Percentiles rank a stretch among this genome's conserved stretches.
Evolutionary conservation across 2,329 filamentous ascomycete genomes (phyloP).

Genomic region (Kalaharituber pfeilii): DNA sequence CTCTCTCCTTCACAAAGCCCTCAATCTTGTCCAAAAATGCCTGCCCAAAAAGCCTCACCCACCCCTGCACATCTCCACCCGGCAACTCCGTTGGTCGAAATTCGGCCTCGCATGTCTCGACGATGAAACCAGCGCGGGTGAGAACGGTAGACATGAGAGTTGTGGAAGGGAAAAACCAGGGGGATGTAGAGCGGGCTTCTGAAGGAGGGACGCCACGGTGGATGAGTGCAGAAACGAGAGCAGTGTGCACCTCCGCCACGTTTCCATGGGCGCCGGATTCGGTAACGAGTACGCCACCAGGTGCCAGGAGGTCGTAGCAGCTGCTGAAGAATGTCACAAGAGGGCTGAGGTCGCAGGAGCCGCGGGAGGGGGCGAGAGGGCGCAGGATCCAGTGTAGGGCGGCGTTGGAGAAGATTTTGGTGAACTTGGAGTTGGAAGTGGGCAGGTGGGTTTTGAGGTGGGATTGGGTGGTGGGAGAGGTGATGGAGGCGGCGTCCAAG

Average conservation of each 20-base stretch:
- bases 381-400: slow-evolving; percentile 30
- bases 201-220: slow-evolving; percentile 7
- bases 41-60: slow-evolving; percentile 21
- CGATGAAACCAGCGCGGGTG: slow-evolving; percentile 16
- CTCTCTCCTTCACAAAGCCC: slow-evolving; percentile 4
- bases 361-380: background rate
- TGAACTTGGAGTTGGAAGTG: slow-evolving; percentile 21
- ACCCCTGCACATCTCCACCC: slow-evolving; percentile 18
- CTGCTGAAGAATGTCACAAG: slow-evolving; percentile 4
- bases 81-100: slow-evolving; percentile 19
- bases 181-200: slow-evolving; percentile 8
- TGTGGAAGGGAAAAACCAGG: slow-evolving; percentile 19
- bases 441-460: background rate
- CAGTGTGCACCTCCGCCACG: slow-evolving; percentile 17
- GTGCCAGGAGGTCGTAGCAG: slow-evolving; percentile 5
- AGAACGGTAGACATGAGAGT: slow-evolving; percentile 9
- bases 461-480: slow-evolving; percentile 12
- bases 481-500: slow-evolving; percentile 24
- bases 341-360: background rate
- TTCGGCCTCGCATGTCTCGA: slow-evolving; percentile 17
- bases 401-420: slow-evolving; percentile 31
- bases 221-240: slow-evolving; percentile 13
- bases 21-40: slow-evolving; percentile 16
- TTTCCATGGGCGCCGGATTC: slow-evolving; percentile 21
- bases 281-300: slow-evolving; percentile 16